These are phyloP conservation scores for Acacia crassicarpa DNA, from an alignment of 306 rosid genomes.

Conservation along the genomic window DNA sequence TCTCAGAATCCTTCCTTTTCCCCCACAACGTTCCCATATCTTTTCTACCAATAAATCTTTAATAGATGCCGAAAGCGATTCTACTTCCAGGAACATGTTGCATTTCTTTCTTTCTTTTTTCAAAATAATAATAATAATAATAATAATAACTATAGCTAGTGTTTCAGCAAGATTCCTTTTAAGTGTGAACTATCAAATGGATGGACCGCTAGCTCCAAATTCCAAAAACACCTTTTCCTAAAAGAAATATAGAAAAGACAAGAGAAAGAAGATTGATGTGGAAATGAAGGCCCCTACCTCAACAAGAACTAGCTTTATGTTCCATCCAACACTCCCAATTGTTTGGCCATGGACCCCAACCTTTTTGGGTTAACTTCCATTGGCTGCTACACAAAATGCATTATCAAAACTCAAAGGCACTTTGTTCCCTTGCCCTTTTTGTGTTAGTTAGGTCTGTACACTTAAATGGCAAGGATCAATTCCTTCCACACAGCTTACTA, in stretches of 20 bases:
- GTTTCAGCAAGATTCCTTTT: conserved; percentile 8
- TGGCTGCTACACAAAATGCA: background rate
- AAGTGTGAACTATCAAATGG: background rate
- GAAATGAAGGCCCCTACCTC: background rate
- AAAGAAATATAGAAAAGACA: background rate
- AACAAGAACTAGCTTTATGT: background rate
- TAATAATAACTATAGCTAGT: background rate
- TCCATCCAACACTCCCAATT: background rate
- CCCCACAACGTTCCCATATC: background rate
- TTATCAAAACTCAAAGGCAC: background rate
- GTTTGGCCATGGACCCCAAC: background rate
- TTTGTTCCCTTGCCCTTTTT: background rate
- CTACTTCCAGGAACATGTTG: background rate
- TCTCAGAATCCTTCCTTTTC: background rate
- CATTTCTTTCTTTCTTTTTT: background rate
- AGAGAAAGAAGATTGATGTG: background rate
- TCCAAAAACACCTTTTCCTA: background rate
- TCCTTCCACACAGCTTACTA: background rate
- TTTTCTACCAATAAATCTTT: conserved; percentile 8
- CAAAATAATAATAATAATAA: too few relatives aligned
- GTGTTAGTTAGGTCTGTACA: background rate
- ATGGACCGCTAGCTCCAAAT: background rate
- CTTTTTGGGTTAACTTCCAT: background rate
- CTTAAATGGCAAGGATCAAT: background rate
- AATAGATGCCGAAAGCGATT: conserved; percentile 25